These are phyloP conservation scores for Yamadazyma nakazawae DNA, from an alignment of 805 yeast species.

Conservation along the genomic window DNA sequence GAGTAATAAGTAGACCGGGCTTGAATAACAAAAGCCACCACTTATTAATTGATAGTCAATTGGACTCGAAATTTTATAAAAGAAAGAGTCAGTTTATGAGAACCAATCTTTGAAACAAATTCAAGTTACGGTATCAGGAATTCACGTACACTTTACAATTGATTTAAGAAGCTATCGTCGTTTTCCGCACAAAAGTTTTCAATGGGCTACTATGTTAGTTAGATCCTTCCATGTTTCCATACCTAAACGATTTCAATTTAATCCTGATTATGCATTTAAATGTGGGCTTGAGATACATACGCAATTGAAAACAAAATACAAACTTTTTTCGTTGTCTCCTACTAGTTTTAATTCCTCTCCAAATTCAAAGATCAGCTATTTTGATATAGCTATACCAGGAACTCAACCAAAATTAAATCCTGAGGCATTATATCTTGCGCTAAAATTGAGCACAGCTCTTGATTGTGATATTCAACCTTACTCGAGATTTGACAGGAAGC, in stretches of 20 bases:
- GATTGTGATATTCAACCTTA: conserved; percentile 51
- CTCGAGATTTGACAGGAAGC: conserved; percentile 87
- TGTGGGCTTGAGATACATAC: conserved; percentile 95
- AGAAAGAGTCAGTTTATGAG: too few relatives aligned
- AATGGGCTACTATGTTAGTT: not conserved
- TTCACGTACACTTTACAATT: not conserved
- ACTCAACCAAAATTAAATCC: conserved; percentile 81
- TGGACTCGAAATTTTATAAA: too few relatives aligned
- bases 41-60: too few relatives aligned
- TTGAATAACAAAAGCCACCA: too few relatives aligned
- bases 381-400: conserved; percentile 88
- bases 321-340: conserved; percentile 69
- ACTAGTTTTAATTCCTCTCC: conserved; percentile 49
- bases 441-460: conserved; percentile 70
- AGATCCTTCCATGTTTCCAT: not conserved
- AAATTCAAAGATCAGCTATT: conserved; percentile 68
- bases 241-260: conserved; percentile 1
- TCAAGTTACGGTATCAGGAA: not conserved
- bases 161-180: not conserved
- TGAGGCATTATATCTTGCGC: conserved; percentile 67
- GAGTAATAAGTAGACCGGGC: too few relatives aligned
- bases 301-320: conserved; percentile 69
- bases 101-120: too few relatives aligned
- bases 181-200: conserved; percentile 4
- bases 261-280: conserved; percentile 39